Evolutionary conservation across 2,329 filamentous ascomycete species (phyloP), one percentile per base, ranked within the genome.

Genomic region (Neocucurbitaria cava): DNA sequence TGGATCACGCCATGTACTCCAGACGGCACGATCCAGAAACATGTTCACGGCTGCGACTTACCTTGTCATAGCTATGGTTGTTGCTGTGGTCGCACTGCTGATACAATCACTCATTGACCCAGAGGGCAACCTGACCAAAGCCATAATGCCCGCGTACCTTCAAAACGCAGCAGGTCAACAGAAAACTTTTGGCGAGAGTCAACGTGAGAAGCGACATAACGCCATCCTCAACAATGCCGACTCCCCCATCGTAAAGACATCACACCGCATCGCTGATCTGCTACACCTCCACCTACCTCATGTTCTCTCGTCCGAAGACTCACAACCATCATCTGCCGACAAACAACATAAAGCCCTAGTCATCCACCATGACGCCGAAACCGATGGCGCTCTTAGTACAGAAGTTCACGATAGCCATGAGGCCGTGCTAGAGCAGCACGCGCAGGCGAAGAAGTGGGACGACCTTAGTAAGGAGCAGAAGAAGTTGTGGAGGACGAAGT

Each of bases 1-100:
- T 20, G 54, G 73, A 17, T 75, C 84, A 9, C 89, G 90, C 58
- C 92, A 93, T 70, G 84, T 92, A 3, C 85, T 93, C 28, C 85
- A 84, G 17, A 80, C 85, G 58, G 83, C 87, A 2, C 79, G 70
- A 73, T 42, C 79, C 79, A 64, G 64, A 21, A 60, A 62, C 35
- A 35, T 88, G 48, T 76, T 86, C 33, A 74, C 84, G 35, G 79
- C 83, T 49, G 80, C 86, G 46, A 78, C 84, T 39, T 67, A 87
- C 55, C 72, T 90, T 36, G 78, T 87, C 17, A 72, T 88, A 24
- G 70, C 89, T 46, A 78, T 74, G 59, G 58, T 92, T 42, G 81
- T 88, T 35, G 76, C 89, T 4, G 67, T 90, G 17, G 82, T 87
- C 33, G 85, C 89, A 49, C 81, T 86, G 42, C 74, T 91, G 47